phyloP scores from a whole-genome alignment of 2,329 filamentous ascomycete species.

The Sporothrix euskadiensis region DNA sequence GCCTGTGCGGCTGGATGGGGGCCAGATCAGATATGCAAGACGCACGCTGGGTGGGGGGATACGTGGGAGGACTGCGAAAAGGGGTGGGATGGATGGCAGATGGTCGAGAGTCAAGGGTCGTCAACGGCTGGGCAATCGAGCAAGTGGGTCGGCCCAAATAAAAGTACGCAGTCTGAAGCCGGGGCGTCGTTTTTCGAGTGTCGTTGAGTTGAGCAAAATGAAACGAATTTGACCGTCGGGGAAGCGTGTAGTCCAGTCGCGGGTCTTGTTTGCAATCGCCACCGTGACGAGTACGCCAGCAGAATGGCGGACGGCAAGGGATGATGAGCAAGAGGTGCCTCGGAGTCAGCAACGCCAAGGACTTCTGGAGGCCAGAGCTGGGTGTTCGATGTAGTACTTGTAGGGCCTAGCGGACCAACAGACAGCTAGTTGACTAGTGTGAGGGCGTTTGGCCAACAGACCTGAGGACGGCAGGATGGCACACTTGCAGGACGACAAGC shows the following conservation, averaged over 20 bases:
- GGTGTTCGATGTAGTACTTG: not conserved
- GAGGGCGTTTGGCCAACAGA: not conserved
- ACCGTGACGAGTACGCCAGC: slow-evolving; percentile 6
- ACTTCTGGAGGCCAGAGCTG: not conserved
- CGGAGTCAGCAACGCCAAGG: slow-evolving; percentile 5
- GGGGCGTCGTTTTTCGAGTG: not conserved
- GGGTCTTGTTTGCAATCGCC: not conserved
- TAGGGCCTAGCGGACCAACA: not conserved
- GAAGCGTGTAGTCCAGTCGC: not conserved
- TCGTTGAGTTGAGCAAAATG: not conserved
- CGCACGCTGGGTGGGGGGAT: slow-evolving; percentile 2
- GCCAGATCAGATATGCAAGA: not conserved
- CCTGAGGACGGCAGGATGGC: not conserved
- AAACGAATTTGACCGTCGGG: not conserved
- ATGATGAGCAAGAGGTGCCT: not conserved
- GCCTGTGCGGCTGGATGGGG: not conserved
- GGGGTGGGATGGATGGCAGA: not conserved
- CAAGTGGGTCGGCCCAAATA: not conserved
- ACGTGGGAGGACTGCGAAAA: not conserved
- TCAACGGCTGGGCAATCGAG: not conserved
- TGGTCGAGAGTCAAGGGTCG: not conserved
- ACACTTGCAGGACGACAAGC: slow-evolving; percentile 2
- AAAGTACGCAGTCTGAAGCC: not conserved
- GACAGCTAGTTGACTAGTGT: not conserved
- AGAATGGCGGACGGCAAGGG: not conserved